Conservation (phyloP, 352 stramenopile genomes). For the Pythium volutum region DNA sequence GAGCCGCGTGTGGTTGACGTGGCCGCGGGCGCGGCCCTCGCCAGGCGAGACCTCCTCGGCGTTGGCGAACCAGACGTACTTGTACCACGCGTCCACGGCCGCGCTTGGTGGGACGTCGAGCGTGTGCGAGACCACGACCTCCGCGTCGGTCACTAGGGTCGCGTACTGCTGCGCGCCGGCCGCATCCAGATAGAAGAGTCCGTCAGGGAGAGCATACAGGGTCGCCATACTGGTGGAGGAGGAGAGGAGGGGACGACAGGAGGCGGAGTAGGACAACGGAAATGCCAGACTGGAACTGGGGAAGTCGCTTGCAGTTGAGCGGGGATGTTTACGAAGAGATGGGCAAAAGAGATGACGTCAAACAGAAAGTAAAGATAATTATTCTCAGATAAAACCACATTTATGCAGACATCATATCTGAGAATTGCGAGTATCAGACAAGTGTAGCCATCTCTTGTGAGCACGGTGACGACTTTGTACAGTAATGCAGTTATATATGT, state of each 20-base stretch:
- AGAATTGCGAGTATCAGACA: too few relatives aligned
- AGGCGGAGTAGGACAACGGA: neutral
- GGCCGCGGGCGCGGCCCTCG: conserved; percentile 5
- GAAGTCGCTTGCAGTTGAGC: too few relatives aligned
- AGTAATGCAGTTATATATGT: neutral
- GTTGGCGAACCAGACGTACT: conserved; percentile 11
- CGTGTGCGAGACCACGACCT: conserved; percentile 4
- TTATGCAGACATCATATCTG: too few relatives aligned
- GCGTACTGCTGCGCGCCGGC: conserved; percentile 11
- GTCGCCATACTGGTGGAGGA: conserved; percentile 3
- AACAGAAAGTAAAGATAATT: too few relatives aligned
- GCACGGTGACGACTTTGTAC: neutral
- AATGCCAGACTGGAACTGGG: too few relatives aligned
- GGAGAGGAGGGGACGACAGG: neutral
- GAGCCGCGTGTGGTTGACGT: conserved; percentile 14
- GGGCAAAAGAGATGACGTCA: too few relatives aligned
- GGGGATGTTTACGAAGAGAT: too few relatives aligned
- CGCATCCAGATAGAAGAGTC: conserved; percentile 13
- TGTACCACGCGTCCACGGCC: conserved; percentile 13
- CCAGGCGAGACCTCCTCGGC: conserved; percentile 6
- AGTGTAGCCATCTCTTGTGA: neutral
- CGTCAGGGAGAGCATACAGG: conserved; percentile 4
- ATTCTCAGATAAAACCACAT: too few relatives aligned
- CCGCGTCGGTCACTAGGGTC: neutral
- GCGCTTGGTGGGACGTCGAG: neutral